These are phyloP conservation scores for Ceratocystis cubensis DNA, from an alignment of 2,329 filamentous ascomycete genomes.

Conservation along the genomic window DNA sequence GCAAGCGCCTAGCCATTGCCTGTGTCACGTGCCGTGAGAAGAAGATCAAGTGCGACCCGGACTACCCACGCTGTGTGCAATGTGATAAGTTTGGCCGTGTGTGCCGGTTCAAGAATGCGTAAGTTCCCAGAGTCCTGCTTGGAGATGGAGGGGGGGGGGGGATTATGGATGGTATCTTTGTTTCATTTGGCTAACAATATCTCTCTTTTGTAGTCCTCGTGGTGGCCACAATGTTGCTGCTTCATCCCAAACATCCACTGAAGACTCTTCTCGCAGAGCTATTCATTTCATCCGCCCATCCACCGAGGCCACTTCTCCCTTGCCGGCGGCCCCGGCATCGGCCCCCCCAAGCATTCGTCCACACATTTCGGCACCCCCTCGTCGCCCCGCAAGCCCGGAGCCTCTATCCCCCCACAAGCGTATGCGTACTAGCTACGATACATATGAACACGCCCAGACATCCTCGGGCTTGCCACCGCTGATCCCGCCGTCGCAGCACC, in stretches of 20 bases:
- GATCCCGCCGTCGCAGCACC: not conserved
- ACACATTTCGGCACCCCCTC: not conserved
- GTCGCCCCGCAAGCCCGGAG: slow-evolving; percentile 25
- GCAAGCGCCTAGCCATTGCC: slow-evolving; percentile 83
- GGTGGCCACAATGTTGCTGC: slow-evolving; percentile 47
- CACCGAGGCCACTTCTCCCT: not conserved
- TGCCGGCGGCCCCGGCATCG: not conserved
- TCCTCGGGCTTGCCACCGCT: too few species aligned
- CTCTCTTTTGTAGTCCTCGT: slow-evolving; percentile 34
- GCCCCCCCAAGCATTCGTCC: not conserved
- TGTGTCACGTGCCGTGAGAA: slow-evolving; percentile 89
- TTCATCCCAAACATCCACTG: slow-evolving; percentile 35
- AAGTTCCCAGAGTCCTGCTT: slow-evolving; percentile 32
- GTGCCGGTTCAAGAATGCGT: slow-evolving; percentile 80
- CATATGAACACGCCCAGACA: slow-evolving; percentile 25
- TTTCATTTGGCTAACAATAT: not conserved
- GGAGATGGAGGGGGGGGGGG: too few species aligned
- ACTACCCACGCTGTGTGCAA: slow-evolving; percentile 74
- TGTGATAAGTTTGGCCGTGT: slow-evolving; percentile 81
- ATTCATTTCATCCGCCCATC: slow-evolving; percentile 3
- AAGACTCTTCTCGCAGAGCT: slow-evolving; percentile 1
- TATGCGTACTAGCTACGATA: slow-evolving; percentile 36
- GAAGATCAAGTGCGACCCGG: slow-evolving; percentile 94
- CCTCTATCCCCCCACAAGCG: slow-evolving; percentile 35
- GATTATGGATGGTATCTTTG: too few species aligned